Conservation (phyloP, 805 yeast species). For the Starmerella tilneyi region DNA sequence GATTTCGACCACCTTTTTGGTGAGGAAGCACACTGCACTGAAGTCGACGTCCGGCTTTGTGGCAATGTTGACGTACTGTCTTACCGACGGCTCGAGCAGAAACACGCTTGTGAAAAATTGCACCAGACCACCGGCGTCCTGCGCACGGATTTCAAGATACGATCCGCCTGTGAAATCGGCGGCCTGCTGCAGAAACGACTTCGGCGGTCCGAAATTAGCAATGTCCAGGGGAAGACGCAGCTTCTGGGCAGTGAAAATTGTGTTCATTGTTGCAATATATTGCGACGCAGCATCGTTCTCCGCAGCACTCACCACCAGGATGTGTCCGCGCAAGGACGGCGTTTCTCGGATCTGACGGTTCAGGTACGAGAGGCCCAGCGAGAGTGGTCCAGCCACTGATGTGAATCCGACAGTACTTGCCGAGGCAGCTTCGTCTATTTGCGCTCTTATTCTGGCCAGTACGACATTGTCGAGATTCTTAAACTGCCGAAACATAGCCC, state of each 20-base stretch:
- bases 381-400: constrained; percentile 57
- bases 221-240: constrained; percentile 76
- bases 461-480: constrained; percentile 67
- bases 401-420: constrained; percentile 45
- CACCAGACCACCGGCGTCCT: constrained; percentile 53
- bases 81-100: constrained; percentile 72
- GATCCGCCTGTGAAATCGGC: constrained; percentile 91
- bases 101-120: constrained; percentile 75
- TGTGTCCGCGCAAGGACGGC: constrained; percentile 49
- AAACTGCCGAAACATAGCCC: constrained; percentile 73
- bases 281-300: constrained; percentile 61
- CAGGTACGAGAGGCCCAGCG: constrained; percentile 69
- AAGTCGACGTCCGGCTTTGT: constrained; percentile 81
- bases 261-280: constrained; percentile 88
- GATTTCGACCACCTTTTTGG: constrained; percentile 81
- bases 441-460: constrained; percentile 44
- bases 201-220: constrained; percentile 61
- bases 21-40: constrained; percentile 84
- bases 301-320: constrained; percentile 53
- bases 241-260: constrained; percentile 92
- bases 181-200: constrained; percentile 89
- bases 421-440: constrained; percentile 37
- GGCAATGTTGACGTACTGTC: constrained; percentile 69
- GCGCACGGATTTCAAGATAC: constrained; percentile 55
- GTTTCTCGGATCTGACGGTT: constrained; percentile 41